phyloP scores from a whole-genome alignment of 176 grass and related monocot genomes.

The Rhynchospora tenuis region DNA sequence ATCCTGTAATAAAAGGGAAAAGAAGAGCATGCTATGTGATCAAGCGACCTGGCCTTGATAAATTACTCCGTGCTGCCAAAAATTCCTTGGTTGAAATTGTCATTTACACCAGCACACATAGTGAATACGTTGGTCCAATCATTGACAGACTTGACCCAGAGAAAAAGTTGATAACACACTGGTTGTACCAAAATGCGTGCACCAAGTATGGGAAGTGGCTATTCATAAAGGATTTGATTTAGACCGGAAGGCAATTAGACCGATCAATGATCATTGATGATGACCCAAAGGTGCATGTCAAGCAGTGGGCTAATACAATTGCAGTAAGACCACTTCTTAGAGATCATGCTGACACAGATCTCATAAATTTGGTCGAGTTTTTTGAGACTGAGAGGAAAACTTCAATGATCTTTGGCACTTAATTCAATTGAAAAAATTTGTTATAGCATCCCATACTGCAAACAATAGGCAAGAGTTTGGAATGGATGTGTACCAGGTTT shows the following conservation, averaged over 20 bases:
- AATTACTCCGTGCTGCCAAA: background rate
- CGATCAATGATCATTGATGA: background rate
- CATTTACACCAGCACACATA: background rate
- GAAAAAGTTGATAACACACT: background rate
- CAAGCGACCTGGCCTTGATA: background rate
- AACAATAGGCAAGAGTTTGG: background rate
- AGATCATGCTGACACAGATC: background rate
- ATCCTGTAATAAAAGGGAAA: background rate
- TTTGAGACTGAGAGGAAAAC: background rate
- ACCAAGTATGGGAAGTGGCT: background rate
- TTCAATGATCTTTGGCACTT: constrained; percentile 1
- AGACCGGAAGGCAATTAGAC: background rate
- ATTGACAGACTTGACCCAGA: background rate
- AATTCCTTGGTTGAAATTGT: background rate
- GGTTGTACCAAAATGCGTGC: background rate
- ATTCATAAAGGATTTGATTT: background rate
- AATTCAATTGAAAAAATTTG: background rate
- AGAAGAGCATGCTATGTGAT: background rate
- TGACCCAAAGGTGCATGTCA: background rate
- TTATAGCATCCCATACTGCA: background rate
- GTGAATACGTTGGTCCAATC: background rate
- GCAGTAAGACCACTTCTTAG: background rate
- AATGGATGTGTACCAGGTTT: background rate
- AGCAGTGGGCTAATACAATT: background rate
- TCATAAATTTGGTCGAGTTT: background rate